A percentile compares a stretch with the other conserved stretches of the same genome.
Evolutionary conservation across 495 filamentous ascomycete species (phyloP).

Genomic region (Xylaria telfairii): DNA sequence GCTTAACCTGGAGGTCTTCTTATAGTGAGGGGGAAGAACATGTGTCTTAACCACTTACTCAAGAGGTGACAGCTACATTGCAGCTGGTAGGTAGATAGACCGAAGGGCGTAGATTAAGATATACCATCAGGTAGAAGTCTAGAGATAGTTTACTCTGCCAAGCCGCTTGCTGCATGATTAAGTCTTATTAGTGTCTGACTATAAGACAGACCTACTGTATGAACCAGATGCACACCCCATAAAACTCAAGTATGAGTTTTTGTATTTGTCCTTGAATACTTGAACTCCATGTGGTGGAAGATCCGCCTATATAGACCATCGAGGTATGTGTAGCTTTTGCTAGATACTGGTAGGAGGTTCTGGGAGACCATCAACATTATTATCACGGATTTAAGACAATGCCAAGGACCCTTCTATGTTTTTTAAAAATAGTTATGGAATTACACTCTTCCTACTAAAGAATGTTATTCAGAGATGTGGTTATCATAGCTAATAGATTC

Average conservation of each 20-base stretch:
- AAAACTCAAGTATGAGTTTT: neutral
- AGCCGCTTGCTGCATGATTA: neutral
- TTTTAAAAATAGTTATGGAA: no score
- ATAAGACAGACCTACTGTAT: neutral
- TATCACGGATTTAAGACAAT: no score
- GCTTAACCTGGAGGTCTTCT: conserved; percentile 93
- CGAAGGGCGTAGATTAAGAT: neutral
- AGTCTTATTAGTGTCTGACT: neutral
- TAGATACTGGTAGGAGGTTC: no score
- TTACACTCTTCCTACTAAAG: no score
- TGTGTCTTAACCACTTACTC: neutral
- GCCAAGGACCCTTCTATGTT: no score
- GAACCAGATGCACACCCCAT: neutral
- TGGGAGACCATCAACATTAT: no score
- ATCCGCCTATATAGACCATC: neutral
- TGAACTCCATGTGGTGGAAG: neutral
- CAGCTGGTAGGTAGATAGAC: neutral
- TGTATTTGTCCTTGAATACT: neutral
- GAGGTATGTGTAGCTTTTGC: neutral
- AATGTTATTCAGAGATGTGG: no score
- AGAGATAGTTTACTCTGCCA: neutral
- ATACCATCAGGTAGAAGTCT: neutral
- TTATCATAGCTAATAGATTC: no score
- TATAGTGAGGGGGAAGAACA: conserved; percentile 53
- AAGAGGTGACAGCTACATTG: no score